A percentile compares a stretch with the other conserved stretches of the same genome.
These are phyloP conservation scores for Penicillium sp. DNA, from an alignment of 2,329 filamentous ascomycete genomes.

Conservation along the genomic window DNA sequence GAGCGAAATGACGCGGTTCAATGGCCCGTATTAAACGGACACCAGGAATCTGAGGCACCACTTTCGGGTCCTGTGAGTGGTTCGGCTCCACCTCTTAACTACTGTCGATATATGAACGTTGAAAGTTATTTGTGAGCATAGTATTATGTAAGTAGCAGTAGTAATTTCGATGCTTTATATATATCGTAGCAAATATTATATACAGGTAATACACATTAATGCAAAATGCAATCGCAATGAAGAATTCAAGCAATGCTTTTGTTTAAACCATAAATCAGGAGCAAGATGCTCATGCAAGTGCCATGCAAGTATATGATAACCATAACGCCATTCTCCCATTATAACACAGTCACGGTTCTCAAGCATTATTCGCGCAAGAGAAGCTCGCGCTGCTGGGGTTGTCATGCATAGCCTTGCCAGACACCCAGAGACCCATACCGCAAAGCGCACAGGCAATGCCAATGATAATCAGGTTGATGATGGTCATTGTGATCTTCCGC, in stretches of 20 bases:
- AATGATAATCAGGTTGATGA: slow-evolving; percentile 27
- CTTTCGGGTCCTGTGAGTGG: too few species aligned
- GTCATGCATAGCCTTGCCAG: slow-evolving; percentile 36
- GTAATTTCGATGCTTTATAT: neutral
- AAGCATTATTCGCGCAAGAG: slow-evolving; percentile 33
- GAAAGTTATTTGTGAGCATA: too few species aligned
- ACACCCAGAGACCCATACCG: slow-evolving; percentile 37
- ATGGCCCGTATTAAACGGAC: too few species aligned
- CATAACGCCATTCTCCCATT: neutral
- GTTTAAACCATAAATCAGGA: neutral
- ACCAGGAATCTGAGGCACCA: too few species aligned
- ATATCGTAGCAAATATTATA: neutral
- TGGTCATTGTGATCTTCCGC: slow-evolving; percentile 30
- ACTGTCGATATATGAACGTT: too few species aligned
- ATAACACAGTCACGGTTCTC: neutral
- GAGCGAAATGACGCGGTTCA: too few species aligned
- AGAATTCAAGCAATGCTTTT: neutral
- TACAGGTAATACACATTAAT: neutral
- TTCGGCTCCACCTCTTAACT: too few species aligned
- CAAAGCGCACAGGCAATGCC: slow-evolving; percentile 26
- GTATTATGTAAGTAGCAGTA: neutral
- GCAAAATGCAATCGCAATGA: neutral
- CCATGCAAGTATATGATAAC: neutral
- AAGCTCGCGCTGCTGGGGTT: slow-evolving; percentile 32
- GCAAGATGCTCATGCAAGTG: neutral